Percentiles rank a stretch among this genome's conserved stretches.
These are phyloP conservation scores for Globisporangium apiculatum DNA, from an alignment of 352 stramenopile species.

Conservation along the genomic window DNA sequence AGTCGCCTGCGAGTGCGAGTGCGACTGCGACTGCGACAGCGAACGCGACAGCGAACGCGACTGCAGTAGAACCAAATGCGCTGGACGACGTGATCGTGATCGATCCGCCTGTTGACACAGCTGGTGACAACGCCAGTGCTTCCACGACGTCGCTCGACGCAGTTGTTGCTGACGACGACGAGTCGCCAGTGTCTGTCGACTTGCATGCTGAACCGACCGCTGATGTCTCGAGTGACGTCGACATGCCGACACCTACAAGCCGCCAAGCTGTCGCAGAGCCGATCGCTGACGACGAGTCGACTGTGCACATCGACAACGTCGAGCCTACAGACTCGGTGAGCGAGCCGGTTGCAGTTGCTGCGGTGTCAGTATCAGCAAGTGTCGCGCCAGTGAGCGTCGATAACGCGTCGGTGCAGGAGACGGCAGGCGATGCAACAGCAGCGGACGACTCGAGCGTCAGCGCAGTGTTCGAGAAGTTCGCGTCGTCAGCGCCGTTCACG, in stretches of 20 bases:
- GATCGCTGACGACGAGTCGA: neutral
- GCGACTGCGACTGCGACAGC: neutral
- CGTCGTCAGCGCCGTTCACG: constrained; percentile 3
- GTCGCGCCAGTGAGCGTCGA: neutral
- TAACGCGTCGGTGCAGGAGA: neutral
- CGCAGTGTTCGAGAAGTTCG: constrained; percentile 1
- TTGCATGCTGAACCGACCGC: too few relatives aligned
- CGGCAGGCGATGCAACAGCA: neutral
- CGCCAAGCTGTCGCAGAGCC: too few relatives aligned
- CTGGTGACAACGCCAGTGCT: neutral
- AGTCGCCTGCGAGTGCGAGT: neutral
- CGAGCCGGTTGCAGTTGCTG: too few relatives aligned
- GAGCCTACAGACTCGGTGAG: too few relatives aligned
- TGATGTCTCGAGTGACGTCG: neutral
- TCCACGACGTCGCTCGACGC: too few relatives aligned
- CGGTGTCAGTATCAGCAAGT: too few relatives aligned
- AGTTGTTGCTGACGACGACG: neutral
- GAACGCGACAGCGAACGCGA: neutral
- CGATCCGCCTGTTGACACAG: neutral
- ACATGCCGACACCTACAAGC: too few relatives aligned
- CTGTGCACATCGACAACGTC: neutral
- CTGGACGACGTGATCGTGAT: neutral
- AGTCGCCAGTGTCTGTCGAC: too few relatives aligned
- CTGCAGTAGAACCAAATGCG: neutral
- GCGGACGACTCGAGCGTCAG: neutral